Evolutionary conservation across 495 filamentous ascomycete genomes (phyloP).

Genomic region (Talaromyces thailandensis): DNA sequence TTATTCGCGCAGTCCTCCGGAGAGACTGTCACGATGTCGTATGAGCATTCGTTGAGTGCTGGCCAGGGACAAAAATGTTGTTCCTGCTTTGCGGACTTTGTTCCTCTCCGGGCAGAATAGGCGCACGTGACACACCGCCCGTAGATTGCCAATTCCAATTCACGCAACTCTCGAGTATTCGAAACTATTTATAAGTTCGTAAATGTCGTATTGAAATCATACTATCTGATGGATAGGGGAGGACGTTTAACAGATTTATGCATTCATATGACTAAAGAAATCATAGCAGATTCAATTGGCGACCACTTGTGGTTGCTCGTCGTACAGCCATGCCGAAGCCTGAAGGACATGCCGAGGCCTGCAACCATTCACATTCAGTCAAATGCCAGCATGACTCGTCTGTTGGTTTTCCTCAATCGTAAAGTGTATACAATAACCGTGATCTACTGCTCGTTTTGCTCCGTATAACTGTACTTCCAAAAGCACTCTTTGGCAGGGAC

Average conservation of each 20-base stretch:
- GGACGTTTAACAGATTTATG: neutral
- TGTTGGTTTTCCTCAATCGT: neutral
- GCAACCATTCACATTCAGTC: neutral
- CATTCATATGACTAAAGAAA: neutral
- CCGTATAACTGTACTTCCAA: neutral
- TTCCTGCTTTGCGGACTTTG: neutral
- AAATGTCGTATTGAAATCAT: neutral
- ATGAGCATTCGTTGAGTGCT: neutral
- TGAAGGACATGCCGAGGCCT: conserved; percentile 3
- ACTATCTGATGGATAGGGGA: neutral
- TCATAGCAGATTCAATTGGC: neutral
- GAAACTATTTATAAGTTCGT: neutral
- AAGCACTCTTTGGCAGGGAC: neutral
- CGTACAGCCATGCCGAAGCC: neutral
- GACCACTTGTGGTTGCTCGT: neutral
- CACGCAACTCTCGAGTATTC: neutral
- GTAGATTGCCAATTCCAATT: neutral
- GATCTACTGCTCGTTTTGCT: neutral
- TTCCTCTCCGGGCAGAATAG: neutral
- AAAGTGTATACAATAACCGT: too few relatives aligned
- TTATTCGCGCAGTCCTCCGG: neutral
- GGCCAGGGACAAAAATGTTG: neutral
- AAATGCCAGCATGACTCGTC: neutral
- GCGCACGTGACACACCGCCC: neutral
- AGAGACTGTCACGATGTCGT: neutral